Base-by-base conservation (phyloP, 2,329 filamentous ascomycete species). In the Aspergillus glaucus region DNA sequence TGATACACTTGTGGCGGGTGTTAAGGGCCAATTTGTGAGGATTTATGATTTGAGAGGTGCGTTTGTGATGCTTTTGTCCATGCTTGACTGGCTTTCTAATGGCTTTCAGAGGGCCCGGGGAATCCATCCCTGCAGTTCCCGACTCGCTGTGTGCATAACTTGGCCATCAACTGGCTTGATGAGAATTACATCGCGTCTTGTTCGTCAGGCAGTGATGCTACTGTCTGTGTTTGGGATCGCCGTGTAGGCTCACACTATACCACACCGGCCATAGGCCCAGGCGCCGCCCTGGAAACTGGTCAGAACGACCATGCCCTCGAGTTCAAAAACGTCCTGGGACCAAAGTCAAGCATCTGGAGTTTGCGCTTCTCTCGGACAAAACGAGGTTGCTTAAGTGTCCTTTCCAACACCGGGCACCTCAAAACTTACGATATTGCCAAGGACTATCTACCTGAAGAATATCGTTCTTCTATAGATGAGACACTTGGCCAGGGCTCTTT, bases 131-230 rank as follows among this genome's bases (percentile, higher is more conserved):
- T 77, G 49, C 62, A 76, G 60, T 72, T 79, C 46, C 69, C 76
- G 2, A 84, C 81, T 2, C 73, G 76, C 14, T 80, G 81, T 56
- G 81, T 85, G 7, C 78, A 84, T 60, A 84, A 84, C 53, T 69
- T 85, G 49, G 78, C 81, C 6, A 80, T 85, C 51, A 79, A 85
- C 63, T 79, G 79, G 52, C 64, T 80, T 44, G 81, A 85, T 58
- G 79, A 84, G 59, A 83, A 85, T 49, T 84, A 82, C 59, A 81
- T 85, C 55, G 75, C 81, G 4, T 83, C 81, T 12, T 80, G 79
- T 43, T 62, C 63, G 43, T 74, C 79, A 2, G 69, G 74, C 0
- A 77, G 75, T 43, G 80, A 84, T 52, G 75, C 79, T 15, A 75
- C 75, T 2, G 76, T 85, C 37, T 81, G 77, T 50, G 72, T 85